A percentile compares a stretch with the other conserved stretches of the same genome.
Conservation (phyloP, 345 rosid genomes). For the Carallia pectinifolia region DNA sequence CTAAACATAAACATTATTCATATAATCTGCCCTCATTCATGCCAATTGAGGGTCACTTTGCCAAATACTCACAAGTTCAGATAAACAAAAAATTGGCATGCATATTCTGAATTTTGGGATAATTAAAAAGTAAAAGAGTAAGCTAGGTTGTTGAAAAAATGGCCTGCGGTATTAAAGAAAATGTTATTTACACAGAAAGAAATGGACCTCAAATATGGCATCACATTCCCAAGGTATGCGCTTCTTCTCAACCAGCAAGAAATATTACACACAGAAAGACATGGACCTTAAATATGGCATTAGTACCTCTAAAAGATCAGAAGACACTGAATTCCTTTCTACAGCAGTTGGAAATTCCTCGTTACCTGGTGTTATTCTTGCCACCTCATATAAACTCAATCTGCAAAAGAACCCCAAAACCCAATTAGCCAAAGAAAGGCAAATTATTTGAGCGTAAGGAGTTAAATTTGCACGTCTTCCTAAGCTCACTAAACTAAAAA, state of each 20-base stretch:
- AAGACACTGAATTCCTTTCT: constrained; percentile 34
- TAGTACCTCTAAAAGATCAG: constrained; percentile 44
- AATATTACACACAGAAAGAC: not conserved
- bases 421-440: not conserved
- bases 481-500: not conserved
- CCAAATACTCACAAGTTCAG: no score
- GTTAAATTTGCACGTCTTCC: not conserved
- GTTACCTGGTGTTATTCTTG: constrained; percentile 31
- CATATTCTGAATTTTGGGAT: no score
- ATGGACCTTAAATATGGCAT: no score
- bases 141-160: no score
- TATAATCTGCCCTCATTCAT: no score
- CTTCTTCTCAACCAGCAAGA: not conserved
- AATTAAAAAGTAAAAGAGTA: no score
- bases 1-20: no score
- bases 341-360: constrained; percentile 26
- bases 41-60: no score
- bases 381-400: constrained; percentile 41
- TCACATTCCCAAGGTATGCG: not conserved
- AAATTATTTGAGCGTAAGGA: not conserved
- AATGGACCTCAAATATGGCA: not conserved
- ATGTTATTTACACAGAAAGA: no score
- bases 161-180: no score
- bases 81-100: no score
- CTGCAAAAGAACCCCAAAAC: constrained; percentile 33